Conservation (phyloP, 192 early-diverging fungal genomes). For the Chytriomyces confervae region DNA sequence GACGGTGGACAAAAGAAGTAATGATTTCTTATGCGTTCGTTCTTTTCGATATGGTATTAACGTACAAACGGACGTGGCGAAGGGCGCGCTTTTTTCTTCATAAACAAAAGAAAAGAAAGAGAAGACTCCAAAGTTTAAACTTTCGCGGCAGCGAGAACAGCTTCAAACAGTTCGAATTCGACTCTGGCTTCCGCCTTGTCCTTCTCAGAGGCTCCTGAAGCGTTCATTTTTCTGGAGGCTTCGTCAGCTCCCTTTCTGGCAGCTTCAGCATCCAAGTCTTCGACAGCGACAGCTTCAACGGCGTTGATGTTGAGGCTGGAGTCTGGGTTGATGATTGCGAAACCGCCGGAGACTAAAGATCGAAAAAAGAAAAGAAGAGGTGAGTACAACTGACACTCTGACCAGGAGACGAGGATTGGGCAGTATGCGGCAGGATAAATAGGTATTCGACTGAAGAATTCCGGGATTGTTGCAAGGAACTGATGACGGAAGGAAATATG, state of each 20-base stretch:
- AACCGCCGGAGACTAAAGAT: conserved; percentile 85
- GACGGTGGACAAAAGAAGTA: too few relatives aligned
- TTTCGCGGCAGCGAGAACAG: conserved; percentile 73
- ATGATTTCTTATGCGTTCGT: too few relatives aligned
- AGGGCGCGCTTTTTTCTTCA: not conserved
- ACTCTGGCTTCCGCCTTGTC: conserved; percentile 83
- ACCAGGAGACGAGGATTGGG: not conserved
- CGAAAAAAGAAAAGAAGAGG: conserved; percentile 8
- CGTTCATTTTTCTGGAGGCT: conserved; percentile 71
- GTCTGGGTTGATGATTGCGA: conserved; percentile 96
- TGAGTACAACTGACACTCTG: not conserved
- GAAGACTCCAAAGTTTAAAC: conserved; percentile 12
- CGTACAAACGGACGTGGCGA: not conserved
- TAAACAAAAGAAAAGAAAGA: too few relatives aligned
- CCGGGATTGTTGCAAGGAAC: too few relatives aligned
- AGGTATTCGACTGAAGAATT: too few relatives aligned
- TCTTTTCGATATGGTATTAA: not conserved
- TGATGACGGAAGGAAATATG: too few relatives aligned
- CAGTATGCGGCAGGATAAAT: too few relatives aligned
- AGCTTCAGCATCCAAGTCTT: conserved; percentile 83
- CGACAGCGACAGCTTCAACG: conserved; percentile 88
- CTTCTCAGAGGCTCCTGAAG: conserved; percentile 67
- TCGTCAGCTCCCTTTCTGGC: conserved; percentile 79
- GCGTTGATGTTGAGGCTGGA: conserved; percentile 97
- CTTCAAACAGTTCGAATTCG: conserved; percentile 88